Base-by-base conservation (phyloP, 768 basidiomycete species). In the Termitomyces sp. region DNA sequence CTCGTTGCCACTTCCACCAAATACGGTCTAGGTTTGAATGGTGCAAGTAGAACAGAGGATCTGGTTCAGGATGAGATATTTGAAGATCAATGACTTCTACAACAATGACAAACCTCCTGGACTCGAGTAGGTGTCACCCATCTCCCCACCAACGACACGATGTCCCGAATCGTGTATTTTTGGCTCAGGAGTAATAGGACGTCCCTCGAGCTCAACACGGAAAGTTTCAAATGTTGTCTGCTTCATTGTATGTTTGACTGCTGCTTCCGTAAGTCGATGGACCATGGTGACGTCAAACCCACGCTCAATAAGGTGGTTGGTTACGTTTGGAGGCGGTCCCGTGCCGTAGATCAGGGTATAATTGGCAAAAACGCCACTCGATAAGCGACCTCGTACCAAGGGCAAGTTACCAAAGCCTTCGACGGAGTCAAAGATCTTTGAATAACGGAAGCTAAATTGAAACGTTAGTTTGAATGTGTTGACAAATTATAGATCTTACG, bases 1-100 rank as follows among this genome's bases (percentile, higher is more conserved):
- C 56, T 30, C 61, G 59, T 46, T 74, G 74, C 77, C 77, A 78
- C 8, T 63, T 46, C 75, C 73, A 75, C 76, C 76, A 77, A 2
- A 78, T 66, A n/a, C 75, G 69, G 53, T 77, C 75, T 13, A 78
- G 54, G 54, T 75, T 75, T 13, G 72, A 69, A 55, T 76, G 75
- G 58, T 77, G 75, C 20, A 76, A 63, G 63, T 73, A 76, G 65
- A 77, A 77, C 9, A 78, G 41, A 4, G 76, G 75, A 52, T 77
- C 75, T 76, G 52, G 15, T 16, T 13, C 11, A 44, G 11, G 6
- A n/a, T 49, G 11, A 48, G 33, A 48, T 20, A 1, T 20, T 7
- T 5, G 1, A 33, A 22, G 2, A 45, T 27, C 11, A 16, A 33
- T 3, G 15, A 15, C 7, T 22, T 3, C 12, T 37, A 37, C 18